Percentiles rank a stretch among this genome's conserved stretches.
Conservation (phyloP, 2,329 filamentous ascomycete genomes). For the Penicillium sp. region DNA sequence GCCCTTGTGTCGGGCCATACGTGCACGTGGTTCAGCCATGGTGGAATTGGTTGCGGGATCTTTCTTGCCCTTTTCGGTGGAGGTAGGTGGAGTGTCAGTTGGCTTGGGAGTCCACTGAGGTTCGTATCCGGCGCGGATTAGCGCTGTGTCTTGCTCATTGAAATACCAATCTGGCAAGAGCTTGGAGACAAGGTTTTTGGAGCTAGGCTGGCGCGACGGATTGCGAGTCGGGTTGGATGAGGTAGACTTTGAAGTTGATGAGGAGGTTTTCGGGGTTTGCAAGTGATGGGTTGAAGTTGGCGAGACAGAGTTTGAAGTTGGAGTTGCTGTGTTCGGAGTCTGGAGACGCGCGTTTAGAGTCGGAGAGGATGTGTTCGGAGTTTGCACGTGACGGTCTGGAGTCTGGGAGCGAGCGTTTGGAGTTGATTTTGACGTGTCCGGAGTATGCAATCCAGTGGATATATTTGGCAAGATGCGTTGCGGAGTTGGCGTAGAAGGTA, state of each 20-base stretch:
- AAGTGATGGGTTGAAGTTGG: not conserved
- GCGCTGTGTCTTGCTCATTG: constrained; percentile 21
- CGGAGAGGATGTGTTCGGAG: not conserved
- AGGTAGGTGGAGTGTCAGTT: not conserved
- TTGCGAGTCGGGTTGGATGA: not conserved
- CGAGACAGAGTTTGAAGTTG: not conserved
- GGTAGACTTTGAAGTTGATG: not conserved
- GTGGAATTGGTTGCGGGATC: constrained; percentile 5
- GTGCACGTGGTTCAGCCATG: constrained; percentile 74
- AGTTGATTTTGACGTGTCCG: not conserved
- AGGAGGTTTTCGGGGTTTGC: not conserved
- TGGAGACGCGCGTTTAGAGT: too few species aligned
- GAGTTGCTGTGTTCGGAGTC: not conserved
- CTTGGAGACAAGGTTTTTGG: constrained; percentile 18
- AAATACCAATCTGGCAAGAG: constrained; percentile 23
- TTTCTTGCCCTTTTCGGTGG: constrained; percentile 11
- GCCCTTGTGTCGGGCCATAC: constrained; percentile 75
- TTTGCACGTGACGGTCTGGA: not conserved
- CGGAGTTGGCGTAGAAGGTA: not conserved
- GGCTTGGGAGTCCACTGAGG: constrained; percentile 19
- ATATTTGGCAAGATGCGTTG: not conserved
- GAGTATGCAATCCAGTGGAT: not conserved
- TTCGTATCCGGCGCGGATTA: constrained; percentile 26
- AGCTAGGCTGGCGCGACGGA: constrained; percentile 7
- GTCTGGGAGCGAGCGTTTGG: not conserved